Evolutionary conservation across 192 early-diverging fungal species (phyloP).

Genomic region (Umbelopsis sp.): DNA sequence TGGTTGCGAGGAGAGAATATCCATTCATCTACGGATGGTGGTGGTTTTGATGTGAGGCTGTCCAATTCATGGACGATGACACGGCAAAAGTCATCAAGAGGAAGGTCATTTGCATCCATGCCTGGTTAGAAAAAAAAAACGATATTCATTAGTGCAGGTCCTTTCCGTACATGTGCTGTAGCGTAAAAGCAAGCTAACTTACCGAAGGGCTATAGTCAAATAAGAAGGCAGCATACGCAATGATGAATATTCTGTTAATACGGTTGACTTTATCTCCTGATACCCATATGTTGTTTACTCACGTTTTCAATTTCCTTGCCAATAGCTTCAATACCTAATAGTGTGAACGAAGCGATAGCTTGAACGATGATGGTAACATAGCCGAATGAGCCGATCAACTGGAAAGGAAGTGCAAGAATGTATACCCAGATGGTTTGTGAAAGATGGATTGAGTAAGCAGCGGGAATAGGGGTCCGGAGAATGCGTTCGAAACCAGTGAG

Average conservation of each 20-base stretch:
- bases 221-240: background rate
- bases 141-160: background rate
- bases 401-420: conserved; percentile 80
- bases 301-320: conserved; percentile 94
- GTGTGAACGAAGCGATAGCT: conserved; percentile 68
- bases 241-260: conserved; percentile 42
- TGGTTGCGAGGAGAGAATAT: conserved; percentile 41
- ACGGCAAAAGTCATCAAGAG: conserved; percentile 9
- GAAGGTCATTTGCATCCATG: conserved; percentile 8
- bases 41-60: conserved; percentile 16
- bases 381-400: conserved; percentile 52
- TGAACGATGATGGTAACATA: conserved; percentile 65
- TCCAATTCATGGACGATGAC: conserved; percentile 12
- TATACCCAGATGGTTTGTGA: conserved; percentile 80
- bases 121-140: background rate
- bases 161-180: background rate
- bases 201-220: conserved; percentile 8
- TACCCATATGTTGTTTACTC: conserved; percentile 82
- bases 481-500: conserved; percentile 83
- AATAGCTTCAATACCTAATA: conserved; percentile 86
- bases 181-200: background rate
- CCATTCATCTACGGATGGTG: conserved; percentile 35
- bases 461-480: conserved; percentile 81
- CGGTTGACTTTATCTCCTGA: conserved; percentile 61
- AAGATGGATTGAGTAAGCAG: conserved; percentile 88